phyloP scores from a whole-genome alignment of 306 rosid genomes.

The Lathyrus tuberosus region DNA sequence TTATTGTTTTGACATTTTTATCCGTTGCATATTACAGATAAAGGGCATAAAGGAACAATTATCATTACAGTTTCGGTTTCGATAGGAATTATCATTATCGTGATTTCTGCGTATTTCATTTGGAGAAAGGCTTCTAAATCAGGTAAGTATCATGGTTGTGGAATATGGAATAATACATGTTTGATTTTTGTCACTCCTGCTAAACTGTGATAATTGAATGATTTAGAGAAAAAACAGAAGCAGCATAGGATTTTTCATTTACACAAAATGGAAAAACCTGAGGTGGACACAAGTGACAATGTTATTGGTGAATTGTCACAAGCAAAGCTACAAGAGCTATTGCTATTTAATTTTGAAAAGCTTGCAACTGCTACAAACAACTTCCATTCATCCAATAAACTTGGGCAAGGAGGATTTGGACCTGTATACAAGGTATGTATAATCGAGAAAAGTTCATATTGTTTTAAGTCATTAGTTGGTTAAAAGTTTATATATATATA shows the following conservation, averaged over 20 bases:
- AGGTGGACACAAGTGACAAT: not conserved
- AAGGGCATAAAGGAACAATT: not conserved
- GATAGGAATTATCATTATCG: constrained; percentile 26
- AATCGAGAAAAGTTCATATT: not conserved
- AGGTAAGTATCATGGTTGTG: not conserved
- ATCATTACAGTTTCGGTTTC: constrained; percentile 26
- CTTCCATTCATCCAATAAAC: constrained; percentile 39
- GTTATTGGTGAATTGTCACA: constrained; percentile 32
- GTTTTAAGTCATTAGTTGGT: not conserved
- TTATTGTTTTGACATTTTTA: not conserved
- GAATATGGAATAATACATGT: not conserved
- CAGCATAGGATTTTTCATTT: not conserved
- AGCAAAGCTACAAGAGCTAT: constrained; percentile 33
- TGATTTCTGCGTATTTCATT: constrained; percentile 18
- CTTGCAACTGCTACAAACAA: constrained; percentile 47
- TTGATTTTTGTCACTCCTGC: not conserved
- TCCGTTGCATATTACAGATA: not conserved
- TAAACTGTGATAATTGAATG: constrained; percentile 7
- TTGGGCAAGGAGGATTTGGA: constrained; percentile 49
- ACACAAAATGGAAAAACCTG: not conserved
- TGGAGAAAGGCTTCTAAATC: constrained; percentile 23
- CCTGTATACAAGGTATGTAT: constrained; percentile 37
- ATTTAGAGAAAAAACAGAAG: constrained; percentile 2
- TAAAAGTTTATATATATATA: too few relatives aligned
- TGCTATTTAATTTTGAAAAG: constrained; percentile 23